Percentiles rank a stretch among this genome's conserved stretches.
phyloP scores from a whole-genome alignment of 345 rosid genomes.

The Ricinus communis region DNA sequence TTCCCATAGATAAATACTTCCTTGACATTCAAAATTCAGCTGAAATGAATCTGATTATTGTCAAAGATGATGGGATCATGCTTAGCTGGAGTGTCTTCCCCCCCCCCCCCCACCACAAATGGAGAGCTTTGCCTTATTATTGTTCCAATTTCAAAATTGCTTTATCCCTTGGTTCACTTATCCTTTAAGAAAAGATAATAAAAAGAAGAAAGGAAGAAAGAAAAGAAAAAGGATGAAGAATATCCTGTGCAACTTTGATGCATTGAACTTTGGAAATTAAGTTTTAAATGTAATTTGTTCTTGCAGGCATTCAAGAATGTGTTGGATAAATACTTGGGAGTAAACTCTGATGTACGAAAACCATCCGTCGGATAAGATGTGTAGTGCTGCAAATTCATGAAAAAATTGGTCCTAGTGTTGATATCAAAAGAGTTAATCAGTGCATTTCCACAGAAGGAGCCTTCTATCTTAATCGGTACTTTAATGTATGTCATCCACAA shows the following conservation, averaged over 20 bases:
- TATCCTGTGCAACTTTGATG: conserved; percentile 11
- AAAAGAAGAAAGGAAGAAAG: neutral
- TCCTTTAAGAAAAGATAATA: neutral
- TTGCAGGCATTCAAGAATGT: conserved; percentile 71
- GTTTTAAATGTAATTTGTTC: conserved; percentile 10
- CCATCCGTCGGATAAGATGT: conserved; percentile 26
- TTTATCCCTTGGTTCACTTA: neutral
- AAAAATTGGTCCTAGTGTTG: conserved; percentile 29
- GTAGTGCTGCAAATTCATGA: conserved; percentile 22
- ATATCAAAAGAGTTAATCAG: conserved; percentile 23
- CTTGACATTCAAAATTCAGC: conserved; percentile 14
- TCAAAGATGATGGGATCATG: neutral
- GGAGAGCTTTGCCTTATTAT: neutral
- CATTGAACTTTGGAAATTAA: conserved; percentile 1
- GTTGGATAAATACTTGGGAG: conserved; percentile 61
- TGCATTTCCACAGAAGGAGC: conserved; percentile 38
- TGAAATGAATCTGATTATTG: conserved; percentile 9
- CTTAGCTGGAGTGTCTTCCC: too few species aligned
- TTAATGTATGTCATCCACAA: conserved; percentile 41
- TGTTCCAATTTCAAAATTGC: neutral
- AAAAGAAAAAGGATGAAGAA: neutral
- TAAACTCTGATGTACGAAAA: conserved; percentile 34
- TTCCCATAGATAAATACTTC: conserved; percentile 19
- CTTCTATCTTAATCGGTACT: conserved; percentile 42
- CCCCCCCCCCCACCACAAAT: too few species aligned